These are phyloP conservation scores for Chiua virens DNA, from an alignment of 768 basidiomycete species.

Conservation along the genomic window DNA sequence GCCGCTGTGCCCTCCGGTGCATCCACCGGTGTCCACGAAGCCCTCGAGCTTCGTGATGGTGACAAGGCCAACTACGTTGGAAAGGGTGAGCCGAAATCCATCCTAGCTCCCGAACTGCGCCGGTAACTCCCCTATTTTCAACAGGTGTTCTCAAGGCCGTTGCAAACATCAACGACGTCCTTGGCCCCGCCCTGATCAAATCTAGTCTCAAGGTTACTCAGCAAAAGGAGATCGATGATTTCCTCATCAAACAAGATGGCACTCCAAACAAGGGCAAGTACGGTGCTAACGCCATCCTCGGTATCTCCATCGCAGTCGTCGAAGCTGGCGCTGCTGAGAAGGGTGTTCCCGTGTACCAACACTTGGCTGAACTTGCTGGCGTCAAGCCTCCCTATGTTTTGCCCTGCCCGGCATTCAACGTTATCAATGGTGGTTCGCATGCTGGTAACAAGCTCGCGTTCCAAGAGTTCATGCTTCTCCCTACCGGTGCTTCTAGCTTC, in stretches of 20 bases:
- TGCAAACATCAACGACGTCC: slow-evolving; percentile 86
- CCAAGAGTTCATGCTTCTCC: slow-evolving; percentile 99
- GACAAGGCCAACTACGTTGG: slow-evolving; percentile 93
- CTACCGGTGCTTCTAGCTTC: slow-evolving; percentile 91
- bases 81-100: slow-evolving; percentile 63
- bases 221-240: slow-evolving; percentile 96
- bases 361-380: slow-evolving; percentile 94
- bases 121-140: slow-evolving; percentile 1
- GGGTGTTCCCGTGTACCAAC: slow-evolving; percentile 92
- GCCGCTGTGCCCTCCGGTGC: slow-evolving; percentile 97
- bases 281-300: slow-evolving; percentile 98
- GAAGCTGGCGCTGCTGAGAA: slow-evolving; percentile 95
- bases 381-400: slow-evolving; percentile 92
- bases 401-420: slow-evolving; percentile 94
- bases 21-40: slow-evolving; percentile 97
- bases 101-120: neutral
- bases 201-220: slow-evolving; percentile 79
- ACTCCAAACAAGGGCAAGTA: slow-evolving; percentile 99
- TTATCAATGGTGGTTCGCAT: slow-evolving; percentile 99
- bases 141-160: slow-evolving; percentile 93
- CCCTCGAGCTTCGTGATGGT: slow-evolving; percentile 97
- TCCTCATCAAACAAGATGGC: slow-evolving; percentile 97
- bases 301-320: slow-evolving; percentile 93
- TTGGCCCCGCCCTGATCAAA: slow-evolving; percentile 87
- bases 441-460: slow-evolving; percentile 99